Evolutionary conservation across 2,329 filamentous ascomycete species (phyloP), one percentile per base, ranked within the genome.

Genomic region (Neopestalotiopsis rosae): DNA sequence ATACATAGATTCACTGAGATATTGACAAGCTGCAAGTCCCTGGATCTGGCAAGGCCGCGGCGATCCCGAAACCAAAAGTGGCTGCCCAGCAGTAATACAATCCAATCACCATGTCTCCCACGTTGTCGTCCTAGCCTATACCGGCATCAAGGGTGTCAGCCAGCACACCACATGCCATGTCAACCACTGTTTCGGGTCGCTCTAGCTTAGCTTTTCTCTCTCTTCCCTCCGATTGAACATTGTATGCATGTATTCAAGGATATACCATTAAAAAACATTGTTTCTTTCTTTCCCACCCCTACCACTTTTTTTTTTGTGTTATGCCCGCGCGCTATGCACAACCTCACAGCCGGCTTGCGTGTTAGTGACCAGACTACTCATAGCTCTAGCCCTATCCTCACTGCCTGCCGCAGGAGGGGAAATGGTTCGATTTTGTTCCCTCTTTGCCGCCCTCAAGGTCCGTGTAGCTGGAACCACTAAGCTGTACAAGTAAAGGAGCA

Each of bases 21-120:
- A 40, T 40, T 42, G 38, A 10, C n/a, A 12, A 64, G 40, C 42
- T 64, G 61, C 61, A 64, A 49, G 40, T 45, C n/a, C 34, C 59
- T 64, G 38, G 28, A 64, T 64, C 14, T 64, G 61, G 61, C 38
- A 64, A 45, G 38, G 61, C 34, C 32, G 42, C 61, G 61, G 61
- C 13, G 40, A 45, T 64, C 61, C 61, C 61, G 61, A 34, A 28
- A 28, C n/a, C 17, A 20, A 42, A 20, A 30, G 61, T 64, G 61
- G 40, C 61, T 49, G 61, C 5, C 34, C n/a, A 34, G 38, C n/a
- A 49, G 20, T 38, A 42, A 59, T 20, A 12, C 40, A 64, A 32
- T 5, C 61, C 61, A 64, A 64, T 52, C 61, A 62, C 20, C n/a
- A 38, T 13, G 34, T 38, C 13, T 52, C 38, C 14, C 28, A 28